Base-by-base conservation (phyloP, 169 alveolate species). In the Prorocentrum cordatum region DNA sequence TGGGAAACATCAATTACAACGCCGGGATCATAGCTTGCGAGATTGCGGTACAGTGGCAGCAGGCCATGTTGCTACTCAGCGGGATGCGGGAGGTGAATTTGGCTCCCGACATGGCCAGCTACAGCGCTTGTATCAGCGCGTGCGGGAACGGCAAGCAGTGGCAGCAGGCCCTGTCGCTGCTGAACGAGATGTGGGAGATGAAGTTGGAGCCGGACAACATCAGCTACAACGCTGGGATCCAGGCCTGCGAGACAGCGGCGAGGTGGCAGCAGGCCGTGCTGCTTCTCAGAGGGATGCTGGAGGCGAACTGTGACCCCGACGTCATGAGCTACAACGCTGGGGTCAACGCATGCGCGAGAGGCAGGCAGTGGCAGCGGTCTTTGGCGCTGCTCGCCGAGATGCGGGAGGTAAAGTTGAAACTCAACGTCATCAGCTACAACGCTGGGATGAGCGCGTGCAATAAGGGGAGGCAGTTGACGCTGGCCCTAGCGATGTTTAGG, bases 21-120 rank as follows among this genome's bases (percentile, higher is more conserved):
- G 64, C 83, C 3, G 67, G 47, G 67, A 71, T 71, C 47, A 71
- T 64, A 26, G 38, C 83, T 3, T 71, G 83, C 31, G 62, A 72
- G 35, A 72, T 42, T 29, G 83, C 45, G 2, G 54, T 42, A 33
- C 64, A 42, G n/a, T 72, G 83, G 83, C 35, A 72, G 58, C 10
- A 5, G 35, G 83, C 83, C 22, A 14, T 72, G 33, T 47, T 18
- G 6, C 64, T 72, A 14, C 58, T 72, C 20, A 7, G 22, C 2
- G 68, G 32, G 45, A 45, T 72, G 83, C 3, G 5, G 20, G 64
- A n/a, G 2, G 45, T 3, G 22, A 27, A 54, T 31, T 5, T 72
- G 9, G 26, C 29, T 38, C 68, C 83, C n/a, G 83, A 72, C 35
- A 39, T 45, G 33, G 32, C 45, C 7, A 72, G 29, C 27, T 29